phyloP scores from a whole-genome alignment of 176 grass and related monocot species.

The Echinochloa phyllopogon region DNA sequence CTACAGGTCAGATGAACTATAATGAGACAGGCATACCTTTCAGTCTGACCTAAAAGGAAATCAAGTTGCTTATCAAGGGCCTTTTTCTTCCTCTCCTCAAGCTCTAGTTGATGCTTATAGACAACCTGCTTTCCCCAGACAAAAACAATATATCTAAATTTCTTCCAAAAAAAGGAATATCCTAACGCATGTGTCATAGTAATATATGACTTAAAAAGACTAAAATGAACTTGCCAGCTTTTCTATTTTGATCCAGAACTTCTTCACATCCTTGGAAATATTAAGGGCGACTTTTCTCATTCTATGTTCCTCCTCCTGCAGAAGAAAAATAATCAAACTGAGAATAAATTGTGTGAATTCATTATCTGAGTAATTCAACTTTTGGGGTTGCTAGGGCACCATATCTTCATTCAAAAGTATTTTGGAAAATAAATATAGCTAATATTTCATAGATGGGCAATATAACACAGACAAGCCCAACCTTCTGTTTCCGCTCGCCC shows the following conservation, averaged over 20 bases:
- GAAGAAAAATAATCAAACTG: conserved; percentile 18
- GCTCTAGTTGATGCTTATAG: conserved; percentile 93
- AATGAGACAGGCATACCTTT: conserved; percentile 66
- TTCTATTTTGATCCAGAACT: conserved; percentile 99
- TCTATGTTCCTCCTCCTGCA: conserved; percentile 91
- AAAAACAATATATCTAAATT: conserved; percentile 38
- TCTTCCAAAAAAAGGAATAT: conserved; percentile 9
- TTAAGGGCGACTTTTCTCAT: conserved; percentile 89
- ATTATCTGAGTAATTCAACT: conserved; percentile 10
- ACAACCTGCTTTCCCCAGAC: conserved; percentile 65
- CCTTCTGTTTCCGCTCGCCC: conserved; percentile 95
- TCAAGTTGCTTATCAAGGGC: conserved; percentile 94
- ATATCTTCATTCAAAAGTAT: conserved; percentile 20
- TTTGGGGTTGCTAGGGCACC: neutral
- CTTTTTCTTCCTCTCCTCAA: conserved; percentile 96
- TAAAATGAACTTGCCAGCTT: conserved; percentile 75
- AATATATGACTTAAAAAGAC: neutral
- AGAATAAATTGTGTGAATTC: neutral
- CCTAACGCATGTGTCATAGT: conserved; percentile 11
- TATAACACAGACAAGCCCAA: conserved; percentile 40
- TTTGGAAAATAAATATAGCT: conserved; percentile 29
- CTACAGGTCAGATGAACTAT: neutral
- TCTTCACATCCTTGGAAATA: conserved; percentile 99
- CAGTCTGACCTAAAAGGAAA: conserved; percentile 98
- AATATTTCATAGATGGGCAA: conserved; percentile 23